Evolutionary conservation across 1,139 yeast species (phyloP), one percentile per base, ranked within the genome.

Genomic region (Candida sp.): DNA sequence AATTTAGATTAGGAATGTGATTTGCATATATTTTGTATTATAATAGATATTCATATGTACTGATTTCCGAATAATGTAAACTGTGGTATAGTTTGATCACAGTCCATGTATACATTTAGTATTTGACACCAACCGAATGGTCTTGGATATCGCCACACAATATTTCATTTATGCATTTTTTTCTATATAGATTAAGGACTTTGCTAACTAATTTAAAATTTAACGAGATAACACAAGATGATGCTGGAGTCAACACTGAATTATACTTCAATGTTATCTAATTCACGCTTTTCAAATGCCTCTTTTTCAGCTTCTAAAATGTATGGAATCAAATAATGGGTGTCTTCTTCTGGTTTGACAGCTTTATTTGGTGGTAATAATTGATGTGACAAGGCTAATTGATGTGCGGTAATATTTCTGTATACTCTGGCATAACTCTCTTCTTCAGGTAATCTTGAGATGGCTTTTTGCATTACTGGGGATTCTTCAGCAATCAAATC

Each of bases 261-360:
- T 38, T 36, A 49, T 43, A 77, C 72, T 54, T 71, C 70, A 50
- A 89, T 77, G 77, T 87, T 86, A 77, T 91, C 96, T 61, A 93
- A 81, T 63, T 86, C 95, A 51, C 78, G 82, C 73, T 86, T 88
- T 76, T 91, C 99, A 55, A 80, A 77, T 42, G 84, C 86, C 69
- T 89, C 97, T 62, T 89, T 90, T 74, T 91, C 98, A 50, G 95
- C 95, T 75, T 91, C 97, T 63, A 91, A 79, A 52, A 91, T 75
- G 75, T 87, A 87, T 57, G 97, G 98, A 50, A 87, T 70, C 63
- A 93, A 79, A 71, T 88, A 90, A 57, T 89, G 85, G 48, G 75
- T 76, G 72, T 93, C 99, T 58, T 91, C 91, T 63, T 83, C 88
- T 33, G 91, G 81, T 63, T 82, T 81, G 51, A 87, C 73, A 57